Base-by-base conservation (phyloP, 2,329 filamentous ascomycete species). In the Peltaster fructicola region DNA sequence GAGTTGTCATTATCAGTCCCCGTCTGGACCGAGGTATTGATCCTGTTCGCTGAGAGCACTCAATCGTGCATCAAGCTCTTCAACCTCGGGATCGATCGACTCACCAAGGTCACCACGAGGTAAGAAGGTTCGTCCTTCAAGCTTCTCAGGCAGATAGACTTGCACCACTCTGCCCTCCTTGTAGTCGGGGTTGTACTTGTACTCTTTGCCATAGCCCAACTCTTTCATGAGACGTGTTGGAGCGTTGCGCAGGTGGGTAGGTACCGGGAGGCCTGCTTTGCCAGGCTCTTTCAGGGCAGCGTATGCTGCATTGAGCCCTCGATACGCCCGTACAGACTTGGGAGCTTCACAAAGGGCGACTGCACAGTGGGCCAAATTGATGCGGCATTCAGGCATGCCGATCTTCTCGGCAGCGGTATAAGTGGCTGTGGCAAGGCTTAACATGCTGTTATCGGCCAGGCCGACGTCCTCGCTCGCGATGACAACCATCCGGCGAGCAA, bases 131-230 rank as follows among this genome's bases (percentile, higher is more conserved):
- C 76, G 62, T 0, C 73, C 81, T 17, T 58, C 48, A 6, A 98
- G 50, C 27, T 66, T 65, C 7, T 80, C 73, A 0, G 88, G 88
- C n/a, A 98, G 51, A 51, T 95, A 98, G 13, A 84, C 76, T 54
- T 98, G 88, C 34, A 60, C 65, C 1, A 95, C 85, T 38, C 57
- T 68, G 0, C 88, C 88, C 32, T 84, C 70, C 24, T 66, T 54
- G 43, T 85, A 98, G 38, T 91, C 79, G 0, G 88, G 88, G 38
- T 91, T 91, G 45, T 98, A 95, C 51, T 95, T 95, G 52, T 98
- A 98, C 47, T 82, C 78, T 24, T 71, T 73, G 1, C 84, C 84
- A 44, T 82, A 91, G 0, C 81, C 85, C 37, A 95, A 56, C 38
- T 93, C 85, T 41, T 84, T 78, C 85, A 98, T 91, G 36, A 95